phyloP scores from a whole-genome alignment of 1,284 basidiomycete genomes.

The Thecaphora frezii region DNA sequence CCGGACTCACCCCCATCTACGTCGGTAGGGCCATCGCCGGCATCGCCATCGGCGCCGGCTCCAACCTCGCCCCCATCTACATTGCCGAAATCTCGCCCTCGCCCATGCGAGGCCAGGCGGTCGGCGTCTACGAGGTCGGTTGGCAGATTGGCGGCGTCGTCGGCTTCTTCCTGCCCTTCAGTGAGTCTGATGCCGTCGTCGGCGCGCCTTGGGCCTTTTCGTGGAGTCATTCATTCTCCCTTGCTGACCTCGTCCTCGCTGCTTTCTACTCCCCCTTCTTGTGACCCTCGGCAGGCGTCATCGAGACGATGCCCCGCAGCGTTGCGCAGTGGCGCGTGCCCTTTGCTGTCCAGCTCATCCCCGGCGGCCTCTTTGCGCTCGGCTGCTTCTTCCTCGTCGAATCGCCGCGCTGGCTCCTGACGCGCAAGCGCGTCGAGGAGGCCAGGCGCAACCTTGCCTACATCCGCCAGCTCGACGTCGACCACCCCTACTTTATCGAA shows the following conservation, averaged over 20 bases:
- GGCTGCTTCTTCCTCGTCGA: slow-evolving; percentile 65
- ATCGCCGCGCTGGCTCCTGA: slow-evolving; percentile 68
- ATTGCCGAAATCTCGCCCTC: slow-evolving; percentile 60
- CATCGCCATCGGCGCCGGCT: slow-evolving; percentile 60
- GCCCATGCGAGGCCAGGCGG: slow-evolving; percentile 63
- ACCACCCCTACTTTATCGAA: slow-evolving; percentile 43
- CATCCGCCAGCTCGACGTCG: slow-evolving; percentile 47
- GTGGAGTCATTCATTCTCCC: too few species aligned
- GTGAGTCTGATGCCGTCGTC: too few species aligned
- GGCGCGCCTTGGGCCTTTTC: too few species aligned
- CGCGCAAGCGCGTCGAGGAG: slow-evolving; percentile 59
- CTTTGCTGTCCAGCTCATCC: slow-evolving; percentile 65
- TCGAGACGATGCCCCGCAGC: slow-evolving; percentile 61
- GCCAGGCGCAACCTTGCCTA: slow-evolving; percentile 41
- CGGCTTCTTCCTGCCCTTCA: too few species aligned
- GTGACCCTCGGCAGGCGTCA: slow-evolving; percentile 12
- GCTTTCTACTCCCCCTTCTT: slow-evolving; percentile 1
- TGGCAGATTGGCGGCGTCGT: slow-evolving; percentile 60
- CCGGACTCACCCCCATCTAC: slow-evolving; percentile 47
- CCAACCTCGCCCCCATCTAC: slow-evolving; percentile 57
- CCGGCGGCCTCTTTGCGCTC: slow-evolving; percentile 60
- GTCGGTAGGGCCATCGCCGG: slow-evolving; percentile 60
- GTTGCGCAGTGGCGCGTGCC: slow-evolving; percentile 65
- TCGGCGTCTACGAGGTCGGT: slow-evolving; percentile 64
- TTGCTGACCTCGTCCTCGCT: too few species aligned